These are phyloP conservation scores for Saprolegnia diclina DNA, from an alignment of 352 stramenopile species.

Conservation along the genomic window DNA sequence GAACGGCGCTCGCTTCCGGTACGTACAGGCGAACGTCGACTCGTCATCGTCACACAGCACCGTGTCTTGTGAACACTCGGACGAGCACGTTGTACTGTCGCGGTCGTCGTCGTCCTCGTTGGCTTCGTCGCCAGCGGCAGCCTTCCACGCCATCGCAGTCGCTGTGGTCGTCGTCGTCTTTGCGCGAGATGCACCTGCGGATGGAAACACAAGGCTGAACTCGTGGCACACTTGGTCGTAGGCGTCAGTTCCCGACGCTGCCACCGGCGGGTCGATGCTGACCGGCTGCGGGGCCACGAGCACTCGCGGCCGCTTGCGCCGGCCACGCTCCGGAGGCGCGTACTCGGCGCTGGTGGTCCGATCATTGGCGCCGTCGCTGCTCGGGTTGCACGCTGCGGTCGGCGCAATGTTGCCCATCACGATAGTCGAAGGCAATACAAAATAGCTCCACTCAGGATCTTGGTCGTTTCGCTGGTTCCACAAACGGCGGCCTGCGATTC, in stretches of 20 bases:
- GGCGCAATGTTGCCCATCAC: too few species aligned
- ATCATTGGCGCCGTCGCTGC: too few species aligned
- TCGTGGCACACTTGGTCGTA: constrained; percentile 21
- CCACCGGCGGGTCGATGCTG: neutral
- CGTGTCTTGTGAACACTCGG: constrained; percentile 30
- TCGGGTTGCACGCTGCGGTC: too few species aligned
- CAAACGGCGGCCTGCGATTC: too few species aligned
- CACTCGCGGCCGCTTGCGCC: neutral
- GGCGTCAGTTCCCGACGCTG: neutral
- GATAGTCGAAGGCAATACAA: too few species aligned
- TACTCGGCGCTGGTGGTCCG: too few species aligned
- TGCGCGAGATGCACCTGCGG: neutral
- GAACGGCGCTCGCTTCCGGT: constrained; percentile 31
- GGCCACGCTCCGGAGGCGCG: neutral
- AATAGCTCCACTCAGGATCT: too few species aligned
- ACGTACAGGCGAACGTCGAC: constrained; percentile 21
- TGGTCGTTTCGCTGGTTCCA: too few species aligned
- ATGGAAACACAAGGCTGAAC: constrained; percentile 17
- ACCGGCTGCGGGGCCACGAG: neutral
- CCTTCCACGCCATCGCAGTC: constrained; percentile 22
- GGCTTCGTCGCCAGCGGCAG: constrained; percentile 1
- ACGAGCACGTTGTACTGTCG: constrained; percentile 16
- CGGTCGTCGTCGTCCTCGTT: constrained; percentile 17
- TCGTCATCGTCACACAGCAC: constrained; percentile 21
- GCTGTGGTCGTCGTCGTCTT: neutral